Evolutionary conservation across 179 eudicot species (phyloP), one percentile per base, ranked within the genome.

Genomic region (Vitellaria paradoxa): DNA sequence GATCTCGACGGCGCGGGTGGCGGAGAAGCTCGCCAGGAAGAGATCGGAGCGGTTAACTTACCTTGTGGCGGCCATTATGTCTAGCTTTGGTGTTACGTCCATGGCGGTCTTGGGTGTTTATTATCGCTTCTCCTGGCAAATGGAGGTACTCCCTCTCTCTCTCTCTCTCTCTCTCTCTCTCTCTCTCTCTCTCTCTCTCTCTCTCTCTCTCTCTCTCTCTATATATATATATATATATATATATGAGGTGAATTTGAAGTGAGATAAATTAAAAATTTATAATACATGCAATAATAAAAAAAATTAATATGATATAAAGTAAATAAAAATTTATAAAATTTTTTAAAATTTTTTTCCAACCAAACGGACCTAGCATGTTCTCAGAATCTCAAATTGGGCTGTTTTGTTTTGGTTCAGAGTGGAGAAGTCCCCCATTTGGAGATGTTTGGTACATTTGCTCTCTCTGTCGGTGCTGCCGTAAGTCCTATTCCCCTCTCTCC

Each of bases 381-480:
- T n/a, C n/a, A n/a, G n/a, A n/a, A n/a, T 46, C 49, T 72, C 24
- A 40, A 37, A 52, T 66, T 74, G 72, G 10, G 20, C n/a, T 83
- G n/a, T n/a, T n/a, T n/a, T 83, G 67, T 42, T 64, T 57, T 21
- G 68, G 15, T 24, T 55, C 65, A 96, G 99, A 98, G 98, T 30
- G 93, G 92, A 63, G 98, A 91, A 78, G 85, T 93, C 45, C 99
- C 99, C 24, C 76, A 81, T 5, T 83, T 88, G 42, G 99, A 96
- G 79, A 96, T 96, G 96, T 85, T 93, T 77, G 97, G 97, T 71
- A 93, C 97, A 70, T 96, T 96, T 82, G 92, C 97, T 81, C 89
- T 96, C 12, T 91, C 99, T 0, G 87, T 96, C 49, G 99, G 99
- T 12, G 99, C 99, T 64, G 99, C 97, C 10, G 99, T 96, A 82